phyloP scores from a whole-genome alignment of 805 yeast species.

The Starmerella powellii region DNA sequence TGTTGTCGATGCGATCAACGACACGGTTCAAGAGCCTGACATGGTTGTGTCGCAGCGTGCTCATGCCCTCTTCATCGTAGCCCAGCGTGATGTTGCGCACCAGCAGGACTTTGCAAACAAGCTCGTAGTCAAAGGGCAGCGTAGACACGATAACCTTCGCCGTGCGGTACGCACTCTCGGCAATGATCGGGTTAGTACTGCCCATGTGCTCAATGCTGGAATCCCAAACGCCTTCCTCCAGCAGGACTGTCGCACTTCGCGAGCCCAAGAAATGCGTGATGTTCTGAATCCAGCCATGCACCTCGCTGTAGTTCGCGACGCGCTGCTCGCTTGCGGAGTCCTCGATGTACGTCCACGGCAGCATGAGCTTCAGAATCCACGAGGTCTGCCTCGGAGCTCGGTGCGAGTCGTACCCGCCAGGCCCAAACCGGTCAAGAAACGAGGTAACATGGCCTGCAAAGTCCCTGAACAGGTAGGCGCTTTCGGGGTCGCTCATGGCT shows the following conservation, averaged over 20 bases:
- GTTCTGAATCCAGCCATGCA: conserved; percentile 14
- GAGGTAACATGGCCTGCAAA: conserved; percentile 18
- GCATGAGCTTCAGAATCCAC: conserved; percentile 16
- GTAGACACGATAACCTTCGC: conserved; percentile 10
- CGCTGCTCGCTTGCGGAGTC: conserved; percentile 1
- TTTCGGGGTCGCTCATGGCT: conserved; percentile 14
- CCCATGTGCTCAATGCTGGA: conserved; percentile 18
- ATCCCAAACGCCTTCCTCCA: conserved; percentile 21
- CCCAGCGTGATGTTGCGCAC: conserved; percentile 11
- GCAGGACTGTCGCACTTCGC: neutral
- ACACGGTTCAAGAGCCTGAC: conserved; percentile 12
- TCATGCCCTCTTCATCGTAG: conserved; percentile 7
- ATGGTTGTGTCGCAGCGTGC: conserved; percentile 14
- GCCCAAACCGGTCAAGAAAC: conserved; percentile 16
- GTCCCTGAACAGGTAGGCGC: conserved; percentile 19
- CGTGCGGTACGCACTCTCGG: conserved; percentile 14
- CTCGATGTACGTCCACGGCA: conserved; percentile 15
- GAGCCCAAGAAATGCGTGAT: conserved; percentile 6
- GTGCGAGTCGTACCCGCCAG: conserved; percentile 11
- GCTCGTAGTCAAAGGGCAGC: conserved; percentile 11
- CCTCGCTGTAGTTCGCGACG: conserved; percentile 12
- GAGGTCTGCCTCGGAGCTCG: conserved; percentile 8
- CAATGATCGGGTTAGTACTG: conserved; percentile 1
- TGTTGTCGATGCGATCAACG: conserved; percentile 11
- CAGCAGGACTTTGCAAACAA: conserved; percentile 17